phyloP scores from a whole-genome alignment of 2,329 filamentous ascomycete genomes.

The Diplodia seriata region DNA sequence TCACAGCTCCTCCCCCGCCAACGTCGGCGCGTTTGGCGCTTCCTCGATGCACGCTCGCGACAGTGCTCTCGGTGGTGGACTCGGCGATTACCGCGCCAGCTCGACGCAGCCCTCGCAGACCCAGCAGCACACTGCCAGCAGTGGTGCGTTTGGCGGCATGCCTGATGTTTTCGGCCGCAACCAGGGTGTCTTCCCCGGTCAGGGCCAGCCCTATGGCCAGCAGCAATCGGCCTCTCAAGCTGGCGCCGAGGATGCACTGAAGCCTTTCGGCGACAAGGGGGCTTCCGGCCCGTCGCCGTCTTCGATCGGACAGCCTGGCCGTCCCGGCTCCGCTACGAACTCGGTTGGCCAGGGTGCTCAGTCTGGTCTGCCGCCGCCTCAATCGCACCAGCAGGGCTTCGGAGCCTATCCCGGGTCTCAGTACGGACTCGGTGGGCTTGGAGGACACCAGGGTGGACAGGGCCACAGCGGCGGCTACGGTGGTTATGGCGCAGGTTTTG shows the following conservation, averaged over 20 bases:
- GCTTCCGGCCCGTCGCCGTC: slow-evolving; percentile 63
- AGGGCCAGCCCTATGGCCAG: slow-evolving; percentile 56
- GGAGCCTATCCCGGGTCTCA: slow-evolving; percentile 63
- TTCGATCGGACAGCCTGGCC: slow-evolving; percentile 65
- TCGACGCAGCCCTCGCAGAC: slow-evolving; percentile 63
- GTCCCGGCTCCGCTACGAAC: slow-evolving; percentile 67
- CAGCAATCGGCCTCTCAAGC: slow-evolving; percentile 60
- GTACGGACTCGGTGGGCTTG: slow-evolving; percentile 61
- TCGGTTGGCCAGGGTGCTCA: slow-evolving; percentile 60
- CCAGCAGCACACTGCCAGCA: slow-evolving; percentile 57
- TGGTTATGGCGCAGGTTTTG: slow-evolving; percentile 52
- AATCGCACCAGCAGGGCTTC: slow-evolving; percentile 64
- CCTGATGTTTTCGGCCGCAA: slow-evolving; percentile 67
- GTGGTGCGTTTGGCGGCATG: slow-evolving; percentile 60
- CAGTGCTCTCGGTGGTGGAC: slow-evolving; percentile 55
- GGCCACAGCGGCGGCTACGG: slow-evolving; percentile 53
- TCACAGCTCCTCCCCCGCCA: slow-evolving; percentile 69
- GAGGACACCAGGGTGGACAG: slow-evolving; percentile 55
- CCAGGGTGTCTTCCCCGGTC: slow-evolving; percentile 62
- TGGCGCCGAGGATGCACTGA: slow-evolving; percentile 60
- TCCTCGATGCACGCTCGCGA: slow-evolving; percentile 57
- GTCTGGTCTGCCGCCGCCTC: slow-evolving; percentile 61
- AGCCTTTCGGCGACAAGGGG: slow-evolving; percentile 65
- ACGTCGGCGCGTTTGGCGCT: slow-evolving; percentile 60
- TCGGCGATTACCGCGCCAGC: slow-evolving; percentile 67